Evolutionary conservation across 345 rosid species (phyloP).

Genomic region (Melastoma malabathricum): DNA sequence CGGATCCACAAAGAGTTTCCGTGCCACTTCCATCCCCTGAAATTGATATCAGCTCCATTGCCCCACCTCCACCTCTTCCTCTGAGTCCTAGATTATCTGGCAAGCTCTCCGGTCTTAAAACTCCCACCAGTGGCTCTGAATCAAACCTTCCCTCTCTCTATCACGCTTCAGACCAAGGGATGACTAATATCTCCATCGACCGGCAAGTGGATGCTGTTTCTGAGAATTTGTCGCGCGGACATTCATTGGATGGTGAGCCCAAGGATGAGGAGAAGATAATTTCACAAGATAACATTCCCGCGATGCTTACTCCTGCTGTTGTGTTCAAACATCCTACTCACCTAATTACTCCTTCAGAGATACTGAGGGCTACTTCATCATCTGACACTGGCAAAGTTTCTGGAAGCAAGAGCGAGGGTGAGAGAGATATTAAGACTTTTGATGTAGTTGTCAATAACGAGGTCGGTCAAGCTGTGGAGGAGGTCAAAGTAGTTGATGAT

Average conservation of each 20-base stretch:
- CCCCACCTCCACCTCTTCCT: slow-evolving; percentile 36
- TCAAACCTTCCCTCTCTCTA: slow-evolving; percentile 25
- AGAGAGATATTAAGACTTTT: slow-evolving; percentile 21
- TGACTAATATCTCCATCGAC: slow-evolving; percentile 37
- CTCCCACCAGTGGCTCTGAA: slow-evolving; percentile 24
- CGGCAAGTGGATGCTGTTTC: slow-evolving; percentile 32
- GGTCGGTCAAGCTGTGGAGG: slow-evolving; percentile 29
- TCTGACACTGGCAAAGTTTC: slow-evolving; percentile 31
- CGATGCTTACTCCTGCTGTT: slow-evolving; percentile 23
- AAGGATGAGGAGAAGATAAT: slow-evolving; percentile 36
- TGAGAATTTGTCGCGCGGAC: slow-evolving; percentile 21
- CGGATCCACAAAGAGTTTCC: slow-evolving; percentile 28
- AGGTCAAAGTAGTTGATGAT: slow-evolving; percentile 59
- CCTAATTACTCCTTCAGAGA: slow-evolving; percentile 74
- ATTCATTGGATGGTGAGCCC: slow-evolving; percentile 26
- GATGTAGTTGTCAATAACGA: slow-evolving; percentile 34
- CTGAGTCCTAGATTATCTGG: slow-evolving; percentile 45
- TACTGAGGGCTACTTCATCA: slow-evolving; percentile 50
- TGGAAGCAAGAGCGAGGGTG: slow-evolving; percentile 30
- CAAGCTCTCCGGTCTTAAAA: slow-evolving; percentile 33
- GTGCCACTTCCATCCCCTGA: slow-evolving; percentile 28
- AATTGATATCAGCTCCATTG: slow-evolving; percentile 25
- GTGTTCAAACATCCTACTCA: slow-evolving; percentile 69
- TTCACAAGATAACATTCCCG: slow-evolving; percentile 31
- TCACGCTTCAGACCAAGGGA: slow-evolving; percentile 28